Evolutionary conservation across 1,284 basidiomycete genomes (phyloP).

Genomic region (Earliella scabrosa): DNA sequence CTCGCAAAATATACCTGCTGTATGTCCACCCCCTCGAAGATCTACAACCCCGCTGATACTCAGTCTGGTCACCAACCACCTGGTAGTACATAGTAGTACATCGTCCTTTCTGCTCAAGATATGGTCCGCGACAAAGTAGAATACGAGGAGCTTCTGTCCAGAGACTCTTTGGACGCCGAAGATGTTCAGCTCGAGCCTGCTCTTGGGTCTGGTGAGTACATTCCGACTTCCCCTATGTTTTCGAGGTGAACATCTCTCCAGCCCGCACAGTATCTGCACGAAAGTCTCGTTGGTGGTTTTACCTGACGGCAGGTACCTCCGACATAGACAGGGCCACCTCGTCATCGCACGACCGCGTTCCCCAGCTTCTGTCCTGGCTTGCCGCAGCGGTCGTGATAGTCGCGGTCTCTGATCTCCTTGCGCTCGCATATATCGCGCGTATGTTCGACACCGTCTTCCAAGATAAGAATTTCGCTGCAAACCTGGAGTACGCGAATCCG

Average conservation of each 20-base stretch:
- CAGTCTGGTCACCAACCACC: too few species aligned
- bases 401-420: constrained; percentile 9
- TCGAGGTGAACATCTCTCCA: background rate
- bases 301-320: background rate
- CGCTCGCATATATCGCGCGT: constrained; percentile 9
- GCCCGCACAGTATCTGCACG: background rate
- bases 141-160: constrained; percentile 13
- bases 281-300: background rate
- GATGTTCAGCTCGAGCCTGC: background rate
- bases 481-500: constrained; percentile 22
- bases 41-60: too few species aligned
- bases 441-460: constrained; percentile 16
- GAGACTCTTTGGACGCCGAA: constrained; percentile 6
- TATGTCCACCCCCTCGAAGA: too few species aligned
- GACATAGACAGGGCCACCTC: background rate
- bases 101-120: background rate
- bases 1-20: too few species aligned
- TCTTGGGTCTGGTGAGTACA: background rate
- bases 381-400: constrained; percentile 8
- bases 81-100: too few species aligned
- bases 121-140: constrained; percentile 4
- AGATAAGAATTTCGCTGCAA: constrained; percentile 9
- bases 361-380: constrained; percentile 4
- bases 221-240: background rate
- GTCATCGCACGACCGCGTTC: background rate